phyloP scores from a whole-genome alignment of 129 eudicot genomes.

The Chrysanthemum makinoi region DNA sequence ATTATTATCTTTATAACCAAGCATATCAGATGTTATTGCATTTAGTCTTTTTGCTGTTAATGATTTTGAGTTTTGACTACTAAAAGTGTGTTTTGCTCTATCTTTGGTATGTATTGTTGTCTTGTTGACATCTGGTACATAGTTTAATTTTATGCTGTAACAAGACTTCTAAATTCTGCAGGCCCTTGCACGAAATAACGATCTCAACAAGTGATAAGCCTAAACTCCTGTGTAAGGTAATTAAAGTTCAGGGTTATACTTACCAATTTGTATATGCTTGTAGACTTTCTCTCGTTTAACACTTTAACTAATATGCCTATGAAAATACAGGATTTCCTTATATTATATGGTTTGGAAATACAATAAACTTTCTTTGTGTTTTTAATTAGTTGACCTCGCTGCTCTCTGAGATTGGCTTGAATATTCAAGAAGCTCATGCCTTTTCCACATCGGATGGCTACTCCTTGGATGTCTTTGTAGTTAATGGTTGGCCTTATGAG shows the following conservation, averaged over 20 bases:
- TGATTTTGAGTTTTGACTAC: too few species aligned
- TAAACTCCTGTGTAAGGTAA: conserved; percentile 86
- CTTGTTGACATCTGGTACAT: background rate
- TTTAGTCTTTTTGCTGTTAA: background rate
- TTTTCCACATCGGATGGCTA: conserved; percentile 89
- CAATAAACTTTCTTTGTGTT: background rate
- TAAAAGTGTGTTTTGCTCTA: background rate
- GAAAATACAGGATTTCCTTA: conserved; percentile 11
- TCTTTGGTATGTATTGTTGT: background rate
- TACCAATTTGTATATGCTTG: conserved; percentile 12
- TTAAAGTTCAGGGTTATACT: conserved; percentile 2
- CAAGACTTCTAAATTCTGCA: conserved; percentile 36
- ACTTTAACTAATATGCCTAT: background rate
- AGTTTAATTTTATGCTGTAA: conserved; percentile 21
- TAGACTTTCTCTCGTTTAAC: background rate
- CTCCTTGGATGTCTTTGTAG: conserved; percentile 94
- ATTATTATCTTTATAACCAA: too few species aligned
- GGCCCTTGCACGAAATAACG: conserved; percentile 78
- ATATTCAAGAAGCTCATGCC: conserved; percentile 98
- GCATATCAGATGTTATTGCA: background rate
- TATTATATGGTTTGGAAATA: background rate
- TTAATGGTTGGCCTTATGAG: conserved; percentile 85
- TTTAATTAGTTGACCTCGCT: conserved; percentile 77
- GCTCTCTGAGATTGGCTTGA: conserved; percentile 87
- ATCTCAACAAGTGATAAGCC: conserved; percentile 90